Percentiles rank a stretch among this genome's conserved stretches.
phyloP scores from a whole-genome alignment of 2,329 filamentous ascomycete genomes.

The Neonectria punicea region DNA sequence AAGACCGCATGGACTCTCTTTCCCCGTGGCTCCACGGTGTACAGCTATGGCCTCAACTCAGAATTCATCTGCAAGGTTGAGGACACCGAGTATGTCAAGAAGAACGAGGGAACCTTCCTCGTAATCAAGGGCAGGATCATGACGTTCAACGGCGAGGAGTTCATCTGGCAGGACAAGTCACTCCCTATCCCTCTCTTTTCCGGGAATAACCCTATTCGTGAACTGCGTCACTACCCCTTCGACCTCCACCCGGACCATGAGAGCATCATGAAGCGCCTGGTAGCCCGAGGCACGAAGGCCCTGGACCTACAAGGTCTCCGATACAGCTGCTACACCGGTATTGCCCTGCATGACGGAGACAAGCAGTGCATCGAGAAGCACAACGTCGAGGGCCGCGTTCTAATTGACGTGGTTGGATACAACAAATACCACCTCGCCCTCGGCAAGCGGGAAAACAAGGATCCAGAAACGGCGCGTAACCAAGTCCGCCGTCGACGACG shows the following conservation, averaged over 20 bases:
- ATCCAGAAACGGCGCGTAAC: conserved; percentile 43
- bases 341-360: conserved; percentile 47
- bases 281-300: conserved; percentile 50
- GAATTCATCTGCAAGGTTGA: conserved; percentile 55
- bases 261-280: conserved; percentile 43
- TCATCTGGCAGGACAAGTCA: conserved; percentile 51
- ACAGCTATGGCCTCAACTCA: conserved; percentile 52
- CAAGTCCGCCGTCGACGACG: conserved; percentile 17
- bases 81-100: conserved; percentile 44
- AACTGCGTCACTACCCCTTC: conserved; percentile 53
- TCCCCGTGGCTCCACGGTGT: conserved; percentile 51
- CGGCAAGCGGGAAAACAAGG: conserved; percentile 49
- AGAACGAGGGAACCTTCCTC: conserved; percentile 30
- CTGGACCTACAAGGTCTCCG: conserved; percentile 55
- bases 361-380: conserved; percentile 39
- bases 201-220: conserved; percentile 54
- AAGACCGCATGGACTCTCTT: conserved; percentile 58
- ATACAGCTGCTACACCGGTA: conserved; percentile 55
- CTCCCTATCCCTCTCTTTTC: conserved; percentile 47
- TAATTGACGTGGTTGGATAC: conserved; percentile 55
- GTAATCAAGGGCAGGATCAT: conserved; percentile 48
- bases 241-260: conserved; percentile 46
- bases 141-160: conserved; percentile 53
- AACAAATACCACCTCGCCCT: conserved; percentile 53
- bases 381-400: conserved; percentile 54